phyloP scores from a whole-genome alignment of 805 yeast species.

The Sugiyamaella lignohabitans region DNA sequence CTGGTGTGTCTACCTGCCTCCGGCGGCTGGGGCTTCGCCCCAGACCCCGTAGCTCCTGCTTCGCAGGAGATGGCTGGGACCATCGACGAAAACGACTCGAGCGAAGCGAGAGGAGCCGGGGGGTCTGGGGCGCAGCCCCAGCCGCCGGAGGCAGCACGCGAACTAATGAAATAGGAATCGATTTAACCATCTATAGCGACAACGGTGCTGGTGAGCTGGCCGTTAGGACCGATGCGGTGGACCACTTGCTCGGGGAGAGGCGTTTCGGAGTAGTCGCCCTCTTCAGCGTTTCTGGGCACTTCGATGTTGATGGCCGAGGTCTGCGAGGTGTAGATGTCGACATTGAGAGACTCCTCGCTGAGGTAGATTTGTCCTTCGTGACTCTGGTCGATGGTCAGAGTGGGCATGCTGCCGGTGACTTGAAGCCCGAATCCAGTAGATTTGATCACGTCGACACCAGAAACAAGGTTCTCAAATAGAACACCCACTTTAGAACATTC shows the following conservation, averaged over 20 bases:
- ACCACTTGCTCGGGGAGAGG: constrained; percentile 90
- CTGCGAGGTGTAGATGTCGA: constrained; percentile 77
- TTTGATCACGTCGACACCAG: constrained; percentile 85
- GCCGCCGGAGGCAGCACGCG: too few relatives aligned
- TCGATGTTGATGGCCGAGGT: constrained; percentile 83
- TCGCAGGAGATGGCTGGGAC: too few relatives aligned
- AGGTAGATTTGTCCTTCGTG: constrained; percentile 81
- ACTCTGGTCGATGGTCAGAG: constrained; percentile 80
- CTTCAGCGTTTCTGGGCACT: constrained; percentile 64
- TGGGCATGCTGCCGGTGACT: constrained; percentile 73
- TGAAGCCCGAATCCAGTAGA: constrained; percentile 77
- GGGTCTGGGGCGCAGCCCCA: too few relatives aligned
- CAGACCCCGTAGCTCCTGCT: too few relatives aligned
- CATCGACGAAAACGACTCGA: too few relatives aligned
- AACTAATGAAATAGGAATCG: too few relatives aligned
- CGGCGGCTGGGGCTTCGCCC: too few relatives aligned
- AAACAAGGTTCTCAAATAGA: constrained; percentile 75
- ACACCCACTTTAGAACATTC: constrained; percentile 68
- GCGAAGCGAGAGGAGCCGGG: too few relatives aligned
- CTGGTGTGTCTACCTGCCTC: too few relatives aligned
- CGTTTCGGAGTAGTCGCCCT: constrained; percentile 56
- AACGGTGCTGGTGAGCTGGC: constrained; percentile 59
- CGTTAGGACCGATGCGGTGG: constrained; percentile 53
- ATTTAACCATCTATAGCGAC: constrained; percentile 44
- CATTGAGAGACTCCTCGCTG: constrained; percentile 59